phyloP scores from a whole-genome alignment of 2,329 filamentous ascomycete genomes.

The Fusarium decemcellulare region DNA sequence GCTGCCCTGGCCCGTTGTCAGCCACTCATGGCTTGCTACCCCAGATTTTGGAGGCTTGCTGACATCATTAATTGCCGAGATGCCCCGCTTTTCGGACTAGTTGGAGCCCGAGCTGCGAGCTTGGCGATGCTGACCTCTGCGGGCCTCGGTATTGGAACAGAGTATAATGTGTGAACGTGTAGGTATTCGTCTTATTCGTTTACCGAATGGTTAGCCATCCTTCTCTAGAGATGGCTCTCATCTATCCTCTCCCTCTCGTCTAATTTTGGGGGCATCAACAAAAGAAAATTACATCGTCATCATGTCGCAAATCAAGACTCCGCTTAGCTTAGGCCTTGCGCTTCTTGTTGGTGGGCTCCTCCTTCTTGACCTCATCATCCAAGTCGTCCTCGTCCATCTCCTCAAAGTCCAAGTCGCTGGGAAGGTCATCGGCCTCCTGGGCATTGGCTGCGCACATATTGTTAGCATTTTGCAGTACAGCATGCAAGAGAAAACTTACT shows the following conservation, averaged over 20 bases:
- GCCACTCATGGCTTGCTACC: conserved; percentile 15
- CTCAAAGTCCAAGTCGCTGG: conserved; percentile 77
- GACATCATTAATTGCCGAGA: conserved; percentile 31
- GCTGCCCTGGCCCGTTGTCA: not conserved
- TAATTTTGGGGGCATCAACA: conserved; percentile 33
- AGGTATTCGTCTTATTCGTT: not conserved
- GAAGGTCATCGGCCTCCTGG: conserved; percentile 75
- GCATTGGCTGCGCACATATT: conserved; percentile 57
- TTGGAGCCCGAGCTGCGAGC: conserved; percentile 1
- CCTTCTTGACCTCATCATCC: conserved; percentile 57
- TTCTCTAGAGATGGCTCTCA: conserved; percentile 13
- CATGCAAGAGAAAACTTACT: conserved; percentile 68
- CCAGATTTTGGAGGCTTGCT: conserved; percentile 37
- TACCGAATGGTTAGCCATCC: not conserved
- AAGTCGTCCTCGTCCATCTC: conserved; percentile 64
- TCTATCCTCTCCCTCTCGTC: conserved; percentile 30
- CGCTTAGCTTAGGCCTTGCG: conserved; percentile 53
- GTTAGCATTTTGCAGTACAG: conserved; percentile 51
- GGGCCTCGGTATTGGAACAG: too few species aligned
- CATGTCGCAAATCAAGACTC: not conserved
- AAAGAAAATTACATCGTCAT: conserved; percentile 36
- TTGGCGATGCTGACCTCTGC: conserved; percentile 11
- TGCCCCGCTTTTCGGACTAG: conserved; percentile 25
- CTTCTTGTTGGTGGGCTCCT: conserved; percentile 60
- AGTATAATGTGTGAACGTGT: not conserved